Percentiles rank a stretch among this genome's conserved stretches.
Evolutionary conservation across 169 alveolate genomes (phyloP).

Genomic region (Plasmodium knowlesi): DNA sequence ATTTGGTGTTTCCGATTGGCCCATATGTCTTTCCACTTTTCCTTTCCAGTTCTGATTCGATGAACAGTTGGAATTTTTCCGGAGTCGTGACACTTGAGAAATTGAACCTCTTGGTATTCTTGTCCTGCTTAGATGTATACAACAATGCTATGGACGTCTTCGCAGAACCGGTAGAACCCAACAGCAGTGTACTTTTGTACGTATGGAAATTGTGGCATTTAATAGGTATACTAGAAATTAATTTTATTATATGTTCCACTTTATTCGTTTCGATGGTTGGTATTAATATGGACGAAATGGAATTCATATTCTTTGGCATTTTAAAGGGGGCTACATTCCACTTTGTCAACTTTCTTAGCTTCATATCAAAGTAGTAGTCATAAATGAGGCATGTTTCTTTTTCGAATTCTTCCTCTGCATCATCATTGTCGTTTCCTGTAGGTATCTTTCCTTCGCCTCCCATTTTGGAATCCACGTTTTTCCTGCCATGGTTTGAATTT

Average conservation of each 20-base stretch:
- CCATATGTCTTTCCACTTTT: slow-evolving; percentile 94
- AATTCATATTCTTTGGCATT: slow-evolving; percentile 87
- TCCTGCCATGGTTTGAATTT: neutral
- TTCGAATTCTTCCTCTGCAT: slow-evolving; percentile 88
- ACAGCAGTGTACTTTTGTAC: slow-evolving; percentile 87
- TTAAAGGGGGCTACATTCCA: slow-evolving; percentile 91
- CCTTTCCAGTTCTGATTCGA: slow-evolving; percentile 96
- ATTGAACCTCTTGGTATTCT: slow-evolving; percentile 93
- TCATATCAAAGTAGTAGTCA: slow-evolving; percentile 78
- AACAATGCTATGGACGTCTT: slow-evolving; percentile 95
- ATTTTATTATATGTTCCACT: slow-evolving; percentile 91
- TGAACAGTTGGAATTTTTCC: slow-evolving; percentile 91
- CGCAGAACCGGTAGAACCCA: slow-evolving; percentile 98
- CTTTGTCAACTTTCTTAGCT: slow-evolving; percentile 82
- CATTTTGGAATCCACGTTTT: neutral
- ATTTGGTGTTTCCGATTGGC: slow-evolving; percentile 93
- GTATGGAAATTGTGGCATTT: slow-evolving; percentile 77
- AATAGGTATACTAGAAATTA: slow-evolving; percentile 85
- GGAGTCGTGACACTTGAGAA: slow-evolving; percentile 97
- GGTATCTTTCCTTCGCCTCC: slow-evolving; percentile 78
- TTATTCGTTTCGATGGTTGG: slow-evolving; percentile 96
- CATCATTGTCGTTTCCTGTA: slow-evolving; percentile 86
- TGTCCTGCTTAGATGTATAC: slow-evolving; percentile 89
- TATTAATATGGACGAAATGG: slow-evolving; percentile 91
- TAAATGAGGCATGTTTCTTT: slow-evolving; percentile 75